Base-by-base conservation (phyloP, 2,329 filamentous ascomycete species). In the Colletotrichum sp. region DNA sequence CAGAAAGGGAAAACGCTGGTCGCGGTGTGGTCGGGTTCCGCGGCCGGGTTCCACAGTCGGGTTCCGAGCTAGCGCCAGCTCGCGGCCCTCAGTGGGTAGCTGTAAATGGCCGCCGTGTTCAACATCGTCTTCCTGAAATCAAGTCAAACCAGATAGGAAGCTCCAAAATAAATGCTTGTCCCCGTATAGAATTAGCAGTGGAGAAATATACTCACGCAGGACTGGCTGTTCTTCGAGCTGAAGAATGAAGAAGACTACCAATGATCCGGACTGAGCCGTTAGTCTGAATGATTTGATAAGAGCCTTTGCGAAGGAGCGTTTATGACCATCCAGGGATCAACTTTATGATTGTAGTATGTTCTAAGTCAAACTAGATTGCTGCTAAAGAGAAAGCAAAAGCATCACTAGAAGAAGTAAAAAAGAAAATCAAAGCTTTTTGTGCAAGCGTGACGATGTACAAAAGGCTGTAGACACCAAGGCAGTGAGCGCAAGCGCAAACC, bases 131-230 rank as follows among this genome's bases (percentile, higher is more conserved):
- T 49, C 9, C 9, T 49, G 39, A 49, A 12, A n/a, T 49, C 18
- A n/a, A 49, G 39, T 49, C 18, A 4, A 49, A 6, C 39, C 18
- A n/a, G 6, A 12, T n/a, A n/a, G 18, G 5, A 7, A n/a, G 3
- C 0, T 6, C 9, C 2, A 4, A 1, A 4, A n/a, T 9, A 49
- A 4, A 0, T 10, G 9, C 6, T 4, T 49, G 18, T n/a, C 18
- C 18, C 5, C 5, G 18, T 12, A 0, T 7, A 2, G 18, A 49
- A 12, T 49, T n/a, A 10, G 5, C 2, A 1, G 4, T 6, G 9
- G 18, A 21, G 9, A 21, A n/a, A n/a, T 49, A 12, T n/a, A 12
- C 39, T n/a, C 0, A 4, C 8, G 39, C 3, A 0, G 39, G 4
- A n/a, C 18, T n/a, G 39, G 39, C 39, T 49, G 39, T n/a, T 49